Percentiles rank a stretch among this genome's conserved stretches.
These are phyloP conservation scores for Acanthochlamys bracteata DNA, from an alignment of 106 monocot species.

Conservation along the genomic window DNA sequence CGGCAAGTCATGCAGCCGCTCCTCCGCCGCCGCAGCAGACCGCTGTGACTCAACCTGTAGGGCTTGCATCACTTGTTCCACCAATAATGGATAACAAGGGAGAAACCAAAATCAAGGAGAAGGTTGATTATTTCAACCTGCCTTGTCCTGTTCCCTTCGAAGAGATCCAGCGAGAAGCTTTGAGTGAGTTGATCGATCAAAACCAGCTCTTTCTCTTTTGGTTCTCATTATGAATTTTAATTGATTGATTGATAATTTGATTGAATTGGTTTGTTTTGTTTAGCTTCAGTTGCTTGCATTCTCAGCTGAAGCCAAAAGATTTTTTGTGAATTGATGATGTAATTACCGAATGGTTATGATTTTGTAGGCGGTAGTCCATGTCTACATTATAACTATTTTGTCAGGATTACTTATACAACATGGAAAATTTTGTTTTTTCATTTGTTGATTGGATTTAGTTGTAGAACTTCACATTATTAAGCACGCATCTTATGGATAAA, in stretches of 20 bases:
- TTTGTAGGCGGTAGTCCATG: too few species aligned
- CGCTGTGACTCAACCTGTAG: conserved; percentile 16
- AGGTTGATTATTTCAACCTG: conserved; percentile 76
- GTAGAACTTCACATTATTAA: too few species aligned
- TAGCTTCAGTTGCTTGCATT: too few species aligned
- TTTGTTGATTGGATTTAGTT: too few species aligned
- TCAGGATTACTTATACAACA: too few species aligned
- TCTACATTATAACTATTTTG: too few species aligned
- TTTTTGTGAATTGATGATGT: too few species aligned
- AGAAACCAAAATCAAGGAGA: conserved; percentile 19
- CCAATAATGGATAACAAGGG: conserved; percentile 31
- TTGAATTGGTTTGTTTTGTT: not conserved
- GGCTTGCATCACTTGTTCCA: conserved; percentile 30
- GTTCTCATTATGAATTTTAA: too few species aligned
- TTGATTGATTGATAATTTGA: not conserved
- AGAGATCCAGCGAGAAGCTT: conserved; percentile 74
- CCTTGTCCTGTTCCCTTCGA: conserved; percentile 86
- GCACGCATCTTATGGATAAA: too few species aligned
- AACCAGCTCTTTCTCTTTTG: not conserved
- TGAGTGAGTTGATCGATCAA: conserved; percentile 41
- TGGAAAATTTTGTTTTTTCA: too few species aligned
- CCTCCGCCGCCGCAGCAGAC: not conserved
- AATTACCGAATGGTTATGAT: too few species aligned
- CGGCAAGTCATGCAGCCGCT: conserved; percentile 33
- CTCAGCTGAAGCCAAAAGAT: too few species aligned